Conservation (phyloP, 2,329 filamentous ascomycete genomes). For the Berkeleyomyces rouxiae region DNA sequence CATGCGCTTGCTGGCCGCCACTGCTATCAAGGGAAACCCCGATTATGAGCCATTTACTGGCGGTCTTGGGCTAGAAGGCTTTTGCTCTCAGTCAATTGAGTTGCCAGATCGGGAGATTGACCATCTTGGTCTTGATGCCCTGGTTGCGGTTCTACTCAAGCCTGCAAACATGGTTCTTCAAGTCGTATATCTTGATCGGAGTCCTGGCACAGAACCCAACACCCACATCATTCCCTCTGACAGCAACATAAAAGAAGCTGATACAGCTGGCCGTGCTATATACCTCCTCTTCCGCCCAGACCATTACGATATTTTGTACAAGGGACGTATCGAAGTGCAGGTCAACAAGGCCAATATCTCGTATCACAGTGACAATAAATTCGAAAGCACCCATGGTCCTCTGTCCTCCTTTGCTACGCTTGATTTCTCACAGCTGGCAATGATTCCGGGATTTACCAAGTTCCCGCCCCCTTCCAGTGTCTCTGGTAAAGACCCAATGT, state of each 20-base stretch:
- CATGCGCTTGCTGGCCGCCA: slow-evolving; percentile 62
- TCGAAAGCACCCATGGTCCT: slow-evolving; percentile 24
- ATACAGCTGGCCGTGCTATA: slow-evolving; percentile 33
- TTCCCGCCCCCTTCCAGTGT: slow-evolving; percentile 18
- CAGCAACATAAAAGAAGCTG: slow-evolving; percentile 28
- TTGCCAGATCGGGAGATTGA: slow-evolving; percentile 73
- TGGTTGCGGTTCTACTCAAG: slow-evolving; percentile 65
- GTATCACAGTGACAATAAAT: slow-evolving; percentile 29
- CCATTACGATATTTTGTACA: slow-evolving; percentile 92
- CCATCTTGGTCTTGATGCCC: slow-evolving; percentile 62
- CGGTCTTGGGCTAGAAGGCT: slow-evolving; percentile 42
- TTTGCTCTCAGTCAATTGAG: slow-evolving; percentile 56
- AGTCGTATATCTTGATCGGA: slow-evolving; percentile 82
- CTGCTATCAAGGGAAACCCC: slow-evolving; percentile 64
- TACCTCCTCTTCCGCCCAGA: slow-evolving; percentile 52
- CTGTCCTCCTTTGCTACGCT: slow-evolving; percentile 27
- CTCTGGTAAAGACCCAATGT: slow-evolving; percentile 13
- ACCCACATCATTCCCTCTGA: slow-evolving; percentile 47
- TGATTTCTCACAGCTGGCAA: slow-evolving; percentile 28
- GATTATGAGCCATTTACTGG: slow-evolving; percentile 60
- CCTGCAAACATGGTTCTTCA: slow-evolving; percentile 66
- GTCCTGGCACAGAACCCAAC: slow-evolving; percentile 59
- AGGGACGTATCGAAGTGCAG: slow-evolving; percentile 21
- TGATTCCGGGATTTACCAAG: slow-evolving; percentile 30
- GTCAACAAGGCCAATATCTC: slow-evolving; percentile 38